phyloP scores from a whole-genome alignment of 768 basidiomycete genomes.

The Leccinum longicurvipes region DNA sequence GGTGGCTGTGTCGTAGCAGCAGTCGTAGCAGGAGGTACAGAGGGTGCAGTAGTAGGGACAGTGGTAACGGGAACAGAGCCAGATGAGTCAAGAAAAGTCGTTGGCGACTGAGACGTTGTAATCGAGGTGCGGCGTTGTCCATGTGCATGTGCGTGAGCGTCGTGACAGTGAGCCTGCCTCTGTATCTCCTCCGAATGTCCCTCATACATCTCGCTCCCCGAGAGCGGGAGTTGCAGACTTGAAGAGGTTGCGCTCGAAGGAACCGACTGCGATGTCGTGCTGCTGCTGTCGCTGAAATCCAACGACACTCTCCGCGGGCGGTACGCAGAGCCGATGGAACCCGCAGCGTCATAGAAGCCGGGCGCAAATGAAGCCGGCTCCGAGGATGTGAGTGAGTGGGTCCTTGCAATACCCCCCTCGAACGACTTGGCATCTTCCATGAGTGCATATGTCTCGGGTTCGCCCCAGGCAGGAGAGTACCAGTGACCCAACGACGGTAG shows the following conservation, averaged over 20 bases:
- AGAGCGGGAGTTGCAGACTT: conserved; percentile 47
- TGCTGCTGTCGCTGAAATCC: conserved; percentile 44
- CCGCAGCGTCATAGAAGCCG: conserved; percentile 14
- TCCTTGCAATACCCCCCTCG: conserved; percentile 16
- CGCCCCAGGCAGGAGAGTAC: conserved; percentile 28
- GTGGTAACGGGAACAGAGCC: background rate
- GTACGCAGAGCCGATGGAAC: conserved; percentile 24
- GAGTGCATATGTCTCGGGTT: conserved; percentile 17
- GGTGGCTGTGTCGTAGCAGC: conserved; percentile 8
- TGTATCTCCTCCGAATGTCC: conserved; percentile 28
- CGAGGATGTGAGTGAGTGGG: conserved; percentile 20
- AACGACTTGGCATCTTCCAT: conserved; percentile 31
- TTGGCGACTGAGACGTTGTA: conserved; percentile 10
- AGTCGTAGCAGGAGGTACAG: too few relatives aligned
- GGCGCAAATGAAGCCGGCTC: conserved; percentile 22
- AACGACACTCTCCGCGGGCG: conserved; percentile 35
- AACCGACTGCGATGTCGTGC: conserved; percentile 40
- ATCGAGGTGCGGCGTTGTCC: conserved; percentile 14
- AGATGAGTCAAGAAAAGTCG: conserved; percentile 1
- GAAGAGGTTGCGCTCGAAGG: conserved; percentile 57
- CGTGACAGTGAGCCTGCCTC: conserved; percentile 16
- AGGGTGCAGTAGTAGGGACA: background rate
- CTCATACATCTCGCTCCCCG: conserved; percentile 28
- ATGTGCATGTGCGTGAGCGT: conserved; percentile 3
- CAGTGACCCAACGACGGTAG: conserved; percentile 17